phyloP scores from a whole-genome alignment of 2,329 filamentous ascomycete species.

The Trichoderma lentiforme region DNA sequence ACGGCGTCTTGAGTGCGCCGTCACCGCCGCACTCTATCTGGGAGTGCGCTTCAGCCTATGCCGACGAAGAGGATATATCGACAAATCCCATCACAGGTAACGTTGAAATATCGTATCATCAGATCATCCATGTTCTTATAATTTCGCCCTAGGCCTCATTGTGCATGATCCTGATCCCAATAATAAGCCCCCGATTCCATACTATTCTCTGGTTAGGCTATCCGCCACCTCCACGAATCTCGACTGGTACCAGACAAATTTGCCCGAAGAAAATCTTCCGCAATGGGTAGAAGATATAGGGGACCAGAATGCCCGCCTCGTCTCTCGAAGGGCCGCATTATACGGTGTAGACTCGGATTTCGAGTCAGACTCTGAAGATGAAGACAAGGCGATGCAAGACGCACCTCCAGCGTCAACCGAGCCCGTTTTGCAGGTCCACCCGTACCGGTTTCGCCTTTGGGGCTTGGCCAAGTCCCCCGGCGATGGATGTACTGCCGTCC shows the following conservation, averaged over 20 bases:
- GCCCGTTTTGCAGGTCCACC: slow-evolving; percentile 42
- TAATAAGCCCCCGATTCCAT: slow-evolving; percentile 33
- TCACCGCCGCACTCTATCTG: slow-evolving; percentile 37
- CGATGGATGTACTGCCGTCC: slow-evolving; percentile 48
- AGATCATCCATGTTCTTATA: background rate
- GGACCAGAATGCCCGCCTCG: slow-evolving; percentile 41
- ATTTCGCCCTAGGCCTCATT: slow-evolving; percentile 40
- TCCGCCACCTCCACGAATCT: slow-evolving; percentile 50
- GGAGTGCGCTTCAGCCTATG: slow-evolving; percentile 48
- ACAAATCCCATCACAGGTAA: slow-evolving; percentile 31
- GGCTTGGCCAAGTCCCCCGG: slow-evolving; percentile 51
- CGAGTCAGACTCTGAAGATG: slow-evolving; percentile 26
- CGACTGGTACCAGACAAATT: slow-evolving; percentile 54
- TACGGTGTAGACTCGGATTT: slow-evolving; percentile 31
- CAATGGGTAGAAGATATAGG: slow-evolving; percentile 50
- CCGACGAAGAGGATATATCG: slow-evolving; percentile 31
- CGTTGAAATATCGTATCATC: background rate
- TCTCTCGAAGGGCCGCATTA: slow-evolving; percentile 46
- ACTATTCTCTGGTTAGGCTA: slow-evolving; percentile 51
- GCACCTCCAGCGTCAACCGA: slow-evolving; percentile 11
- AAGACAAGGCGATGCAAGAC: slow-evolving; percentile 20
- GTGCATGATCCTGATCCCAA: slow-evolving; percentile 35
- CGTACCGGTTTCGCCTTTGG: slow-evolving; percentile 52
- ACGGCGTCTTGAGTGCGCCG: slow-evolving; percentile 24
- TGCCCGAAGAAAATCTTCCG: slow-evolving; percentile 30